Evolutionary conservation across 2,329 filamentous ascomycete species (phyloP).

Genomic region (Penicillium sp.): DNA sequence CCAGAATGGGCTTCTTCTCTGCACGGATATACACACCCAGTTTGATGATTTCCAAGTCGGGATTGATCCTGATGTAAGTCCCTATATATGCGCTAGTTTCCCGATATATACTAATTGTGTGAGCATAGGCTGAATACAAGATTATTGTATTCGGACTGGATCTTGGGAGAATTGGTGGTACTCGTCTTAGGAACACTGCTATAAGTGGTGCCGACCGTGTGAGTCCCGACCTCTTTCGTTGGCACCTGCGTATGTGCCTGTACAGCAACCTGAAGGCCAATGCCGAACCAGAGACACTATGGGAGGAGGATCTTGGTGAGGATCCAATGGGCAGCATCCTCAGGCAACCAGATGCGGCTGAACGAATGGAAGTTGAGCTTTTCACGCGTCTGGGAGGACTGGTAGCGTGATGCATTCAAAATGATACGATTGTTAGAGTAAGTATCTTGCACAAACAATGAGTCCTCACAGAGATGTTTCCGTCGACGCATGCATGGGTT

Average conservation of each 20-base stretch:
- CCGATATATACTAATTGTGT: neutral
- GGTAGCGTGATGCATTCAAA: neutral
- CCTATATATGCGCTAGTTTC: neutral
- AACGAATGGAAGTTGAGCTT: constrained; percentile 27
- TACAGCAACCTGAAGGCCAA: constrained; percentile 17
- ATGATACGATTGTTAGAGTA: neutral
- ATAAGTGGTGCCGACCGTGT: constrained; percentile 2
- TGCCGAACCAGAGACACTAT: constrained; percentile 7
- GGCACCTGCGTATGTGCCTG: constrained; percentile 21
- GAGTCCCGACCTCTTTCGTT: constrained; percentile 20
- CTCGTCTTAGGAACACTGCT: neutral
- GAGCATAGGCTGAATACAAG: neutral
- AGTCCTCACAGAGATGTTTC: too few species aligned
- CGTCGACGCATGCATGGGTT: too few species aligned
- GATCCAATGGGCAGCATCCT: constrained; percentile 28
- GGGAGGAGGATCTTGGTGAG: constrained; percentile 21
- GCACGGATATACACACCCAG: neutral
- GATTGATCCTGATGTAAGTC: neutral
- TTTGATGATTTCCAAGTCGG: neutral
- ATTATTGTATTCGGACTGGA: neutral
- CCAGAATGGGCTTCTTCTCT: neutral
- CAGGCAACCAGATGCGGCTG: constrained; percentile 53
- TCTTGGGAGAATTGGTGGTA: neutral
- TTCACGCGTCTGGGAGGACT: constrained; percentile 21
- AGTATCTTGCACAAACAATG: too few species aligned